Evolutionary conservation across 2,329 filamentous ascomycete genomes (phyloP).

Genomic region (Colletotrichum nymphaeae): DNA sequence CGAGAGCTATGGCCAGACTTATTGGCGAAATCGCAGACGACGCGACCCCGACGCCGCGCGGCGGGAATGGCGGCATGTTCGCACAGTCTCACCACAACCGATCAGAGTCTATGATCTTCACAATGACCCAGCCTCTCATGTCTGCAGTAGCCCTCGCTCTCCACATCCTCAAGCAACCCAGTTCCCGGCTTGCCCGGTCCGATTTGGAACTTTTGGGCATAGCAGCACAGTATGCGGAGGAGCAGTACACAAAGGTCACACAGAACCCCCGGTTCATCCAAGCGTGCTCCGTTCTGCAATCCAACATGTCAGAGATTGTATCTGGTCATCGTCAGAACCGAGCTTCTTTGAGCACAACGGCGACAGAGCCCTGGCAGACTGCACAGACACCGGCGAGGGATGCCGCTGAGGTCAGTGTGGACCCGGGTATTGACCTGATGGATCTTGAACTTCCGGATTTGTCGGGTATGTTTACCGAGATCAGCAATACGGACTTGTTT

Average conservation of each 20-base stretch:
- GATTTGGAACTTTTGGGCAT: conserved; percentile 37
- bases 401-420: not conserved
- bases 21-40: conserved; percentile 22
- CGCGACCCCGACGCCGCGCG: not conserved
- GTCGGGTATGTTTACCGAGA: conserved; percentile 26
- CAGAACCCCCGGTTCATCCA: conserved; percentile 28
- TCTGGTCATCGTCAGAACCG: not conserved
- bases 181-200: conserved; percentile 36
- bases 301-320: conserved; percentile 14
- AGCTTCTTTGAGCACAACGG: not conserved
- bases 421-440: conserved; percentile 9
- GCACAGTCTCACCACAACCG: not conserved
- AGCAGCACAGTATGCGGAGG: conserved; percentile 37
- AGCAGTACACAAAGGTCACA: conserved; percentile 27
- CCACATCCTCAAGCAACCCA: conserved; percentile 35
- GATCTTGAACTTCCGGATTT: conserved; percentile 24
- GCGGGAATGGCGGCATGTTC: not conserved
- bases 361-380: not conserved
- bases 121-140: conserved; percentile 35
- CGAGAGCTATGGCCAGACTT: conserved; percentile 14
- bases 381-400: not conserved
- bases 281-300: conserved; percentile 20
- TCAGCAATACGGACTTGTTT: conserved; percentile 21
- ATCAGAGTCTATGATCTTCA: conserved; percentile 13
- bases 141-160: conserved; percentile 37